Evolutionary conservation across 441 rosid genomes (phyloP).

Genomic region (Isatis lusitanica): DNA sequence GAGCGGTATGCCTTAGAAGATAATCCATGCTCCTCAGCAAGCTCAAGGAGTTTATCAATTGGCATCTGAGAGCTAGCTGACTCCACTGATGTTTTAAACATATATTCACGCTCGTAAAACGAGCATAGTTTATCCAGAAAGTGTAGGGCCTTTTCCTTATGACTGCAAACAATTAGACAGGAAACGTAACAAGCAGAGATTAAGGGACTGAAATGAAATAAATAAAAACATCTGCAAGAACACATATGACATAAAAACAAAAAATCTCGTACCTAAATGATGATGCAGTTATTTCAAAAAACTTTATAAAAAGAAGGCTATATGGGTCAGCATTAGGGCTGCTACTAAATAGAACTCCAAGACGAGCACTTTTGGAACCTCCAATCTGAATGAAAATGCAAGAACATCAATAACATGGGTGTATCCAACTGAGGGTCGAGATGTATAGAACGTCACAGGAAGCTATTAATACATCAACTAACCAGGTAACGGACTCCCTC

Average conservation of each 20-base stretch:
- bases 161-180: constrained; percentile 55
- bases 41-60: constrained; percentile 66
- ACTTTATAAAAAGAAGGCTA: constrained; percentile 65
- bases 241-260: constrained; percentile 21
- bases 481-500: constrained; percentile 95
- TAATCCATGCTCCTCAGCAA: constrained; percentile 72
- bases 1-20: constrained; percentile 61
- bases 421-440: constrained; percentile 18
- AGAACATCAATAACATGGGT: constrained; percentile 25
- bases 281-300: constrained; percentile 65
- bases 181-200: constrained; percentile 19
- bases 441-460: constrained; percentile 18
- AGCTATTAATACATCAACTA: constrained; percentile 30
- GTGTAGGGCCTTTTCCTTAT: constrained; percentile 65
- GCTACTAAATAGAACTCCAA: constrained; percentile 79
- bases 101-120: constrained; percentile 67
- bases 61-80: constrained; percentile 55
- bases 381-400: constrained; percentile 57
- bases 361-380: constrained; percentile 80
- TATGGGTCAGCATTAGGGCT: constrained; percentile 51
- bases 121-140: constrained; percentile 81
- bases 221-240: not conserved
- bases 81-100: constrained; percentile 50
- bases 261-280: constrained; percentile 67
- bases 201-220: constrained; percentile 11